phyloP scores from a whole-genome alignment of 2,329 filamentous ascomycete genomes.

The Spiromastix sp. region DNA sequence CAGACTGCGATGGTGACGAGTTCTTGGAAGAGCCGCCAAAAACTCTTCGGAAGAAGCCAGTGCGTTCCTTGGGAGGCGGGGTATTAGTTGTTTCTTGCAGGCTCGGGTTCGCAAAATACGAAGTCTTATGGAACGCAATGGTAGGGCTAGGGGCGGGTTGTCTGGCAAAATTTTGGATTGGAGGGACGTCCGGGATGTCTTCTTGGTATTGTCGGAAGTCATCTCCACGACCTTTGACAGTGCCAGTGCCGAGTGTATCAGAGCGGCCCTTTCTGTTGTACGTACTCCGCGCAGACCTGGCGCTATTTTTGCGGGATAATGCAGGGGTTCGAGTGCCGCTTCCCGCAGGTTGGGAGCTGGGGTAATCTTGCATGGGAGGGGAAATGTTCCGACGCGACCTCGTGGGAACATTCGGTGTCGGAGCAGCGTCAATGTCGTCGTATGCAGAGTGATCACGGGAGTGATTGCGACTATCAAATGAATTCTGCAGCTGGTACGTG shows the following conservation, averaged over 20 bases:
- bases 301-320: slow-evolving; percentile 31
- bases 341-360: slow-evolving; percentile 12
- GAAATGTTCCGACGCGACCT: slow-evolving; percentile 55
- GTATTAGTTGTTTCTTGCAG: slow-evolving; percentile 32
- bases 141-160: slow-evolving; percentile 44
- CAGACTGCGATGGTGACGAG: slow-evolving; percentile 18
- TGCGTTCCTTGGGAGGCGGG: slow-evolving; percentile 39
- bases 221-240: slow-evolving; percentile 21
- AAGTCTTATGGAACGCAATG: slow-evolving; percentile 41
- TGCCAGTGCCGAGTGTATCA: slow-evolving; percentile 29
- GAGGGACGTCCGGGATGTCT: slow-evolving; percentile 25
- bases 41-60: slow-evolving; percentile 85
- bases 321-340: slow-evolving; percentile 22
- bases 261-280: slow-evolving; percentile 26
- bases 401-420: slow-evolving; percentile 71
- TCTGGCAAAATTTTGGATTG: slow-evolving; percentile 36
- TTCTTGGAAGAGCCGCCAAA: slow-evolving; percentile 57
- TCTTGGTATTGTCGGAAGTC: slow-evolving; percentile 19
- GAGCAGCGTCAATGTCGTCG: slow-evolving; percentile 64
- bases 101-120: slow-evolving; percentile 15
- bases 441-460: slow-evolving; percentile 7
- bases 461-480: slow-evolving; percentile 1
- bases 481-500: slow-evolving; percentile 1
- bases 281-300: slow-evolving; percentile 31
- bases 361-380: slow-evolving; percentile 23